phyloP scores from a whole-genome alignment of 2,329 filamentous ascomycete species.

The Paradendryphiella salina region DNA sequence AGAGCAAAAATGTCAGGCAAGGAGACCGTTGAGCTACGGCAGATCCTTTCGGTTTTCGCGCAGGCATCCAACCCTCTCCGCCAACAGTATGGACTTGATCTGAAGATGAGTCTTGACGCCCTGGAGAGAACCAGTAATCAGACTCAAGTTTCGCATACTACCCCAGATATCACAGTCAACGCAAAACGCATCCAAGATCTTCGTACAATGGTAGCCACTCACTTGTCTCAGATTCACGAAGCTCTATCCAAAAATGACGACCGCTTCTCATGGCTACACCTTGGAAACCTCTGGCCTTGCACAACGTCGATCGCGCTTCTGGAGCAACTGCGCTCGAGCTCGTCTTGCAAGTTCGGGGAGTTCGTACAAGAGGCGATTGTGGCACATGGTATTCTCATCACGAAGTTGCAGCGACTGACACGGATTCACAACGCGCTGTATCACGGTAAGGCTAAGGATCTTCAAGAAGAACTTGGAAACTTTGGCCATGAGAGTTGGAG shows the following conservation, averaged over 20 bases:
- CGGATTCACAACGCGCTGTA: constrained; percentile 45
- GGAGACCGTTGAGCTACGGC: constrained; percentile 25
- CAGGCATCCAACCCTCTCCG: constrained; percentile 41
- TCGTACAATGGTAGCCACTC: constrained; percentile 15
- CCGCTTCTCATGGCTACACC: constrained; percentile 47
- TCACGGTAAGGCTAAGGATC: constrained; percentile 21
- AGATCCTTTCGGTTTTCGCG: constrained; percentile 40
- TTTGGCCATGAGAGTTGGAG: constrained; percentile 61
- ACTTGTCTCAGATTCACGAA: constrained; percentile 15
- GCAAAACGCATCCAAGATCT: constrained; percentile 12
- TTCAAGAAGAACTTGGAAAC: constrained; percentile 49
- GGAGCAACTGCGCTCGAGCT: constrained; percentile 51
- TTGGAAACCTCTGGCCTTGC: constrained; percentile 52
- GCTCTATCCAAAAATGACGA: constrained; percentile 21
- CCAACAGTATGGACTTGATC: constrained; percentile 44
- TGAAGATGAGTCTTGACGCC: constrained; percentile 35
- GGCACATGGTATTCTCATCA: constrained; percentile 50
- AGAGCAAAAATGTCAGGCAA: constrained; percentile 3
- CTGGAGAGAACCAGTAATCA: constrained; percentile 28
- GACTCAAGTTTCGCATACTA: constrained; percentile 9
- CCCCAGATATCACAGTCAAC: constrained; percentile 4
- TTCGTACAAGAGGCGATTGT: constrained; percentile 49
- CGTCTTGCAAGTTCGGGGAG: constrained; percentile 29
- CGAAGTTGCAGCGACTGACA: constrained; percentile 50
- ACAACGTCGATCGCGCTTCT: constrained; percentile 51